A percentile compares a stretch with the other conserved stretches of the same genome.
Evolutionary conservation across 495 filamentous ascomycete species (phyloP).

Genomic region (Tetracladium setigerum): DNA sequence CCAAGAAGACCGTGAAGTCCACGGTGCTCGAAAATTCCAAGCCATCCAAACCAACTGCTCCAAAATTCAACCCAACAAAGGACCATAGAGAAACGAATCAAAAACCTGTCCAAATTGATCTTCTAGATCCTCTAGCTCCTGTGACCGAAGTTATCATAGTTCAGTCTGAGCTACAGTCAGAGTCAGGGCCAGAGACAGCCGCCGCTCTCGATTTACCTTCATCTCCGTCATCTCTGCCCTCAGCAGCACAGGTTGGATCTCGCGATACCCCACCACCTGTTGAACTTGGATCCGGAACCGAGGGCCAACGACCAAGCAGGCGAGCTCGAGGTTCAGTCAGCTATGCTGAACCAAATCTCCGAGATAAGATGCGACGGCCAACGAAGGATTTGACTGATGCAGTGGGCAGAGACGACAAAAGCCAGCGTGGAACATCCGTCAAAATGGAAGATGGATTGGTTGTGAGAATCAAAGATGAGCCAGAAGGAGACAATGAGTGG

Average conservation of each 20-base stretch:
- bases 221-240: constrained; percentile 27
- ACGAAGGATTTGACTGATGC: constrained; percentile 68
- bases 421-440: background rate
- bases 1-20: constrained; percentile 24
- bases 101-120: constrained; percentile 4
- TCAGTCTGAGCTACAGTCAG: constrained; percentile 2
- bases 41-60: constrained; percentile 4
- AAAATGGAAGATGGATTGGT: constrained; percentile 8
- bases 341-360: constrained; percentile 79
- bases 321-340: constrained; percentile 62
- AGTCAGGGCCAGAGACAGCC: constrained; percentile 17
- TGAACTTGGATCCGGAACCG: constrained; percentile 10
- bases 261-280: constrained; percentile 23
- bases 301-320: constrained; percentile 42
- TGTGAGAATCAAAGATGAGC: constrained; percentile 17
- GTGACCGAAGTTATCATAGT: constrained; percentile 9
- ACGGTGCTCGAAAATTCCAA: constrained; percentile 13
- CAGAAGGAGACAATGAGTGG: constrained; percentile 18
- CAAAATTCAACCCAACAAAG: constrained; percentile 14
- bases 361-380: constrained; percentile 81
- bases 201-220: constrained; percentile 26
- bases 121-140: background rate
- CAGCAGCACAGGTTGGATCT: constrained; percentile 22
- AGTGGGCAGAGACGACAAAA: constrained; percentile 43
- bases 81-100: constrained; percentile 18